A percentile compares a stretch with the other conserved stretches of the same genome.
Evolutionary conservation across 2,329 filamentous ascomycete genomes (phyloP).

Genomic region (Zelopaecilomyces penicillatus): DNA sequence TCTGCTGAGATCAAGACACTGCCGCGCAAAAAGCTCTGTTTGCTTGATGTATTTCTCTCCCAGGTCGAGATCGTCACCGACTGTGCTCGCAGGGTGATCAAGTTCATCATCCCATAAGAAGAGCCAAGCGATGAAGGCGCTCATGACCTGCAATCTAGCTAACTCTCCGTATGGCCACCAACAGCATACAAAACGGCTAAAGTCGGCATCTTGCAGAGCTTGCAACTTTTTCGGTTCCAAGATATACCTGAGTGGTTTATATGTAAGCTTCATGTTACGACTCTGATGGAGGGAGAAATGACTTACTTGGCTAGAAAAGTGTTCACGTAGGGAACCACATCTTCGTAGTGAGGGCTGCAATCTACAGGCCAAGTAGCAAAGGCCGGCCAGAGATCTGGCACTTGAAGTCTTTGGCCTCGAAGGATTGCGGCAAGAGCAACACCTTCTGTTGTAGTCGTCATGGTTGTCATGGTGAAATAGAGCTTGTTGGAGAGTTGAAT

Average conservation of each 20-base stretch:
- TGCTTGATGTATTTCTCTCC: not conserved
- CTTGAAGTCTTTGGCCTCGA: not conserved
- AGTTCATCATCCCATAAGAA: not conserved
- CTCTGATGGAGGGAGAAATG: not conserved
- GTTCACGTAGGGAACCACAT: not conserved
- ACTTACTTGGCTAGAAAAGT: not conserved
- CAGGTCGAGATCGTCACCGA: not conserved
- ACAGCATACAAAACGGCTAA: not conserved
- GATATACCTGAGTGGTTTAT: not conserved
- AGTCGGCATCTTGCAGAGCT: not conserved
- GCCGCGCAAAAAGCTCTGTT: not conserved
- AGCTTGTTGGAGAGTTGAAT: no score
- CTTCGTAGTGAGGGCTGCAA: not conserved
- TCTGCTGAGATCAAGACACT: not conserved
- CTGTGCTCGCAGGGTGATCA: not conserved
- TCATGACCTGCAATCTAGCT: not conserved
- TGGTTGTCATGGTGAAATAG: not conserved
- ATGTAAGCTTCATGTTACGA: not conserved
- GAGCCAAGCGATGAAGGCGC: not conserved
- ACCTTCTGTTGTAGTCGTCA: not conserved
- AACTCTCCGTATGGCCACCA: not conserved
- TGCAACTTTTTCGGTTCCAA: not conserved
- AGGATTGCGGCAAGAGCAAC: not conserved
- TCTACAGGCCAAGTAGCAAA: not conserved
- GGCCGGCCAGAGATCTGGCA: not conserved